These are phyloP conservation scores for Phycomyces blakesleeanus DNA, from an alignment of 192 early-diverging fungal species.

Conservation along the genomic window DNA sequence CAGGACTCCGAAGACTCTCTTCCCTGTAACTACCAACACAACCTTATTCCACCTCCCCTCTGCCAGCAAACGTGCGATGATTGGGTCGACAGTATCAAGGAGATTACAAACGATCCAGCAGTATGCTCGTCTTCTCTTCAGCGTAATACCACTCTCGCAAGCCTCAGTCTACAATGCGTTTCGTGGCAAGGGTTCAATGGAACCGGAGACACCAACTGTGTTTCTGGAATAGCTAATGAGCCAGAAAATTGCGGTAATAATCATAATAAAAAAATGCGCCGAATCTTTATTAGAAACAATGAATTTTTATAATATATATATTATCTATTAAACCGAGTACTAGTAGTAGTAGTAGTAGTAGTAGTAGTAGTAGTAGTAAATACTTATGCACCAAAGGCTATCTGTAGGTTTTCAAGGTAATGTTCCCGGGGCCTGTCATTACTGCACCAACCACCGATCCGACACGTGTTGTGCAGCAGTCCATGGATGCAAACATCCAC, in stretches of 20 bases:
- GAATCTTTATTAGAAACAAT: background rate
- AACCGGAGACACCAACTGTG: conserved; percentile 10
- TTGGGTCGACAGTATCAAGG: conserved; percentile 8
- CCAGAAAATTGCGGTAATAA: conserved; percentile 25
- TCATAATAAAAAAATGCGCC: too few species aligned
- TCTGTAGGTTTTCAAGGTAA: conserved; percentile 7
- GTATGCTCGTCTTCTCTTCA: background rate
- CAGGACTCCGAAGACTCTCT: conserved; percentile 13
- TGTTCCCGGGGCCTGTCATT: conserved; percentile 7
- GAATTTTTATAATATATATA: background rate
- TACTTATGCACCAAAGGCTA: background rate
- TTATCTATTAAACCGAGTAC: too few species aligned
- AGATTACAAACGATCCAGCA: background rate
- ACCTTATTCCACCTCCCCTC: conserved; percentile 19
- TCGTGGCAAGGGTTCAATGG: conserved; percentile 19
- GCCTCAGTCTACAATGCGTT: conserved; percentile 9
- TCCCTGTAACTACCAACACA: conserved; percentile 17
- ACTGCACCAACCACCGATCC: conserved; percentile 4
- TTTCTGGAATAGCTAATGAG: conserved; percentile 27
- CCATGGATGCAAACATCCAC: background rate
- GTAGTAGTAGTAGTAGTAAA: too few species aligned
- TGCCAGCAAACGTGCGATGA: conserved; percentile 22
- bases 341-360: too few species aligned
- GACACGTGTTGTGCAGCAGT: conserved; percentile 12
- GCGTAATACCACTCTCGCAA: background rate